Evolutionary conservation across 2,329 filamentous ascomycete genomes (phyloP), one percentile per base, ranked within the genome.

Genomic region (Aspergillus novoparasiticus): DNA sequence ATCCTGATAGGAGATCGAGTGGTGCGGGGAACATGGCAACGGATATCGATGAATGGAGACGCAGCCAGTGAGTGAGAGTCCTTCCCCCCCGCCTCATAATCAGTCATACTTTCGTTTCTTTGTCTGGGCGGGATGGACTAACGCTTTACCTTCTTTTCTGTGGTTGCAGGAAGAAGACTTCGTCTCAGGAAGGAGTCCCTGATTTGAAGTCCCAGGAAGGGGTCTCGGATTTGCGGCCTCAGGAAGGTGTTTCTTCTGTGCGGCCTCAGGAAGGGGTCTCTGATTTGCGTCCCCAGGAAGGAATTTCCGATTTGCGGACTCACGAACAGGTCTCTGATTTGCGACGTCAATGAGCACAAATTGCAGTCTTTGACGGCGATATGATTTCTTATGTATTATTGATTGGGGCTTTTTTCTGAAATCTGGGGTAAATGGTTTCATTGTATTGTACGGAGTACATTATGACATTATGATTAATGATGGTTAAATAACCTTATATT

Each of bases 21-120:
- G 65, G 65, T 19, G 65, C 65, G 30, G 63, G 63, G 14, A 67
- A 67, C 12, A 65, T 67, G 65, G 58, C 60, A 16, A 79, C 83
- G 34, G 84, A 77, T 2, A 62, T 86, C n/a, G 83, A 82, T 3
- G 73, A 66, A 41, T 91, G 30, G 30, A 55, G 19, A 14, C n/a
- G 51, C 2, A 41, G 4, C 6, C 12, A 36, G 51, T 55, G 11
- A 55, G 51, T 55, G n/a, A 39, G 30, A n/a, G 26, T 6, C 26
- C 26, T 28, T 28, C 1, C 26, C 26, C 26, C 26, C 26, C 3
- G 23, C 23, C 5, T 28, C 26, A 6, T 6, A 28, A 28, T 28
- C 6, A 6, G 26, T 28, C 6, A 28, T 6, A 6, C 26, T 6
- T 6, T 28, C 26, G 5, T 6, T 28, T 23, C n/a, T 55, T 55